These are phyloP conservation scores for Isabelozyma pseudorhagii DNA, from an alignment of 805 yeast species.

Conservation along the genomic window DNA sequence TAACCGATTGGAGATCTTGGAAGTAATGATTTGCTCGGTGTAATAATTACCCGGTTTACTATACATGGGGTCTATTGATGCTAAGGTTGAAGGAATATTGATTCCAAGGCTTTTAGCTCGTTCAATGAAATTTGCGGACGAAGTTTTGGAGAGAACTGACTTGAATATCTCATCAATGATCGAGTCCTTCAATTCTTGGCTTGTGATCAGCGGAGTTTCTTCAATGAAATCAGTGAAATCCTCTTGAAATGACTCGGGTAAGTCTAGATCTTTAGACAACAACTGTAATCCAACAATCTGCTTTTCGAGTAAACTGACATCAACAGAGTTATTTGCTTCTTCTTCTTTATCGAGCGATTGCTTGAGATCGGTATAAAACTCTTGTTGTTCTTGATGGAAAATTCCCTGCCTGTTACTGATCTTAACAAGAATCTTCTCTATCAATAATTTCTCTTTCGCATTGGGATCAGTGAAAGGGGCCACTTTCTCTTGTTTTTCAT, in stretches of 20 bases:
- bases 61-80: slow-evolving; percentile 26
- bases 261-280: slow-evolving; percentile 60
- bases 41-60: slow-evolving; percentile 48
- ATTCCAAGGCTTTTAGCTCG: slow-evolving; percentile 44
- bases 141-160: not conserved
- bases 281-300: slow-evolving; percentile 66
- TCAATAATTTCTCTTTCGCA: slow-evolving; percentile 16
- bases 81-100: slow-evolving; percentile 14
- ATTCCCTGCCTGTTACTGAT: slow-evolving; percentile 24
- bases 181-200: not conserved
- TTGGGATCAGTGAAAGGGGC: slow-evolving; percentile 18
- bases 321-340: slow-evolving; percentile 23
- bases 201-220: slow-evolving; percentile 1
- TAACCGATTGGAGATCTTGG: slow-evolving; percentile 56
- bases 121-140: slow-evolving; percentile 14
- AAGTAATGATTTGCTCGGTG: slow-evolving; percentile 51
- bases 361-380: slow-evolving; percentile 15
- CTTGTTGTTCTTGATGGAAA: slow-evolving; percentile 17
- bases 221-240: slow-evolving; percentile 14
- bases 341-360: slow-evolving; percentile 5
- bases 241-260: slow-evolving; percentile 52
- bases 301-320: slow-evolving; percentile 45
- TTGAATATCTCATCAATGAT: not conserved
- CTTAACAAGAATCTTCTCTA: slow-evolving; percentile 27
- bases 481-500: not conserved